Evolutionary conservation across 2,329 filamentous ascomycete genomes (phyloP), one percentile per base, ranked within the genome.

Genomic region (Calonectria pteridis): DNA sequence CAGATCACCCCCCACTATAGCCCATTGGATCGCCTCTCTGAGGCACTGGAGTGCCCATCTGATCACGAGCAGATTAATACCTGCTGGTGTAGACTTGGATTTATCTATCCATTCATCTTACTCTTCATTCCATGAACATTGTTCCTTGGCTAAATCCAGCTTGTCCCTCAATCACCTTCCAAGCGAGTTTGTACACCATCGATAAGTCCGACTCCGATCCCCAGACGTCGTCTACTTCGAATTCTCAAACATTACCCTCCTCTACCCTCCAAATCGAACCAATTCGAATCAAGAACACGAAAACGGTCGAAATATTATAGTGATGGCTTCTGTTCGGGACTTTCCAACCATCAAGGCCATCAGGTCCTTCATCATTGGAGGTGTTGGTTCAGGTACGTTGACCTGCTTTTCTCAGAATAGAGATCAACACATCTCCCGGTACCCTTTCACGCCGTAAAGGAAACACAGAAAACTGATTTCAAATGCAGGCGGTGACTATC

Each of bases 301-400:
- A 35, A 18, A 35, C n/a, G 26, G 28, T 11, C 26, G 43, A 31
- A 6, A 65, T 7, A 28, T 40, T 14, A 23, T 40, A 67, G 69
- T 28, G 49, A 90, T 90, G 88, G 83, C 87, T 77, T 85, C 86
- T 77, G 88, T 89, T 73, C 87, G 85, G 77, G 82, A 88, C 10
- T 95, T 95, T 78, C 94, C 94, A 59, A 93, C 89, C 69, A 95
- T 96, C 87, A 94, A 94, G 85, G 90, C 92, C 82, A 86, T 96
- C 73, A 88, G 92, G 80, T 94, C 94, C 43, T 95, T 91, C 81
- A 88, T 96, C 73, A 93, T 94, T 69, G 75, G 74, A 29, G 83
- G 82, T 64, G 81, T 83, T 67, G 82, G 82, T 43, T 84, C 82
- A 62, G 81, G 80, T 83, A 78, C 28, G 77, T 49, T 26, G 16